Conservation (phyloP, 2,329 filamentous ascomycete genomes). For the Penicillium sp. region DNA sequence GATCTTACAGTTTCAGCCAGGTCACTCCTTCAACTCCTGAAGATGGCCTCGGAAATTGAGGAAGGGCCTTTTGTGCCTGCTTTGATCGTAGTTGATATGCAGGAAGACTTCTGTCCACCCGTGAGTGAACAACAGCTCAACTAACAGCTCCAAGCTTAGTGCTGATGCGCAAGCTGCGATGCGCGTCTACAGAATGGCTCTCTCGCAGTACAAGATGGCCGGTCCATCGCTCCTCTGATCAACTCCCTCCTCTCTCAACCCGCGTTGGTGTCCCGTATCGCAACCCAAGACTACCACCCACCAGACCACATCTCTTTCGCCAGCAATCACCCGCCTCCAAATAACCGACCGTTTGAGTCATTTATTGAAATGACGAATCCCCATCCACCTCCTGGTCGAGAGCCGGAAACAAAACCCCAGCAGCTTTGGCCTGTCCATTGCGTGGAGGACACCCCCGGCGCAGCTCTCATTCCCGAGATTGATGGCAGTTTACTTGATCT, state of each 20-base stretch:
- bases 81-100: constrained; percentile 80
- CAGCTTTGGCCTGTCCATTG: constrained; percentile 91
- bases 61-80: constrained; percentile 45
- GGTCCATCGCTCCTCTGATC: constrained; percentile 67
- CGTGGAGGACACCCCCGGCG: constrained; percentile 71
- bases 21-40: no score
- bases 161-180: constrained; percentile 5
- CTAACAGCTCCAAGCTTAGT: constrained; percentile 5
- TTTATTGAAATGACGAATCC: constrained; percentile 57
- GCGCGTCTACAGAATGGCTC: constrained; percentile 67
- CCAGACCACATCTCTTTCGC: constrained; percentile 84
- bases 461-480: constrained; percentile 72
- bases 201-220: constrained; percentile 76
- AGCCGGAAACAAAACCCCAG: constrained; percentile 63
- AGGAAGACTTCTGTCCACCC: constrained; percentile 93
- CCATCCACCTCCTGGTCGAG: constrained; percentile 47
- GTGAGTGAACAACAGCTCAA: constrained; percentile 51
- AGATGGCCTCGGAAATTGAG: neutral
- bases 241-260: constrained; percentile 72
- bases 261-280: constrained; percentile 69
- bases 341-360: constrained; percentile 68
- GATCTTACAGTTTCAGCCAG: neutral
- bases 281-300: constrained; percentile 94
- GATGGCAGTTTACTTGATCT: constrained; percentile 59
- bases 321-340: constrained; percentile 65